phyloP scores from a whole-genome alignment of 23 red algal species.

The Chondrus crispus region DNA sequence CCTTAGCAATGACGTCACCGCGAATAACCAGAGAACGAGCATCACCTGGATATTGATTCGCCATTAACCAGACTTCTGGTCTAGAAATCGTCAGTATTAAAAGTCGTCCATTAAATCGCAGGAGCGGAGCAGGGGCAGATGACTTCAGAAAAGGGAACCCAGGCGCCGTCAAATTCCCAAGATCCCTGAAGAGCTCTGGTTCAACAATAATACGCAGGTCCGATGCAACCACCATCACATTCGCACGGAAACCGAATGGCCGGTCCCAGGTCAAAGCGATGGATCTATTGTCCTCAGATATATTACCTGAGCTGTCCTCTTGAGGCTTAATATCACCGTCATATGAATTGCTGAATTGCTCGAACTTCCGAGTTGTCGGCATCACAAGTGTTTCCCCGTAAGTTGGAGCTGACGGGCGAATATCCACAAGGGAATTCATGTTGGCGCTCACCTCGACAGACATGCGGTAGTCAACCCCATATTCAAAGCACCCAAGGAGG shows the following conservation, averaged over 20 bases:
- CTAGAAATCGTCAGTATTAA: conserved; percentile 65
- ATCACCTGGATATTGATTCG: conserved; percentile 61
- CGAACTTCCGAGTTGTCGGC: background rate
- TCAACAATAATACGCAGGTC: conserved; percentile 69
- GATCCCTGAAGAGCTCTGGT: conserved; percentile 70
- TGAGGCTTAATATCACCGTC: background rate
- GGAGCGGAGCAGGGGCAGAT: conserved; percentile 53
- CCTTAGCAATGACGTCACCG: conserved; percentile 73
- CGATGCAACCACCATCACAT: conserved; percentile 74
- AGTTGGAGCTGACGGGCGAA: conserved; percentile 8
- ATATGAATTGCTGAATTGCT: background rate
- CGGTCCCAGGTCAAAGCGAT: conserved; percentile 63
- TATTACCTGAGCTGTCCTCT: background rate
- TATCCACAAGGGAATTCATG: conserved; percentile 46
- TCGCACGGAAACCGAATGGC: conserved; percentile 63
- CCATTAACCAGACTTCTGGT: conserved; percentile 76
- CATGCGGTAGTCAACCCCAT: conserved; percentile 78
- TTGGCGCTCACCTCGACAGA: conserved; percentile 63
- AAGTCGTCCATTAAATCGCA: conserved; percentile 65
- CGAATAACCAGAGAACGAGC: conserved; percentile 60
- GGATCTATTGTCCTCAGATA: background rate
- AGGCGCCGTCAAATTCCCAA: conserved; percentile 58
- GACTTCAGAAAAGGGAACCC: conserved; percentile 76
- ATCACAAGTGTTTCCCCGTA: conserved; percentile 46
- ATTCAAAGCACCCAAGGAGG: conserved; percentile 63